phyloP scores from a whole-genome alignment of 345 rosid genomes.

The Citrus hindsii region DNA sequence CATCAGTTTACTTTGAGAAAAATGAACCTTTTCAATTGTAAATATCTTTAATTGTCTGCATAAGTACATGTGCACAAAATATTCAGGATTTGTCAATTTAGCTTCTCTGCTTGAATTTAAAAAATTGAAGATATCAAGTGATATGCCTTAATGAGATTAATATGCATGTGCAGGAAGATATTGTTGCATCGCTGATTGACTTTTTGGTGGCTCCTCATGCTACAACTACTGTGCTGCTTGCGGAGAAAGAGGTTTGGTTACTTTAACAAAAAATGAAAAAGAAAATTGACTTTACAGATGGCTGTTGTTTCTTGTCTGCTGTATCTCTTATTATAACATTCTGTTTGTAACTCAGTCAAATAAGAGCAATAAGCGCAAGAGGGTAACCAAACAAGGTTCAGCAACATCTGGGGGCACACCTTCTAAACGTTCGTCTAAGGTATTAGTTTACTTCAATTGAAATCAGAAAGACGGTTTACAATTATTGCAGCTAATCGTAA shows the following conservation, averaged over 20 bases:
- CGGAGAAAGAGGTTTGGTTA: constrained; percentile 51
- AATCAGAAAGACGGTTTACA: background rate
- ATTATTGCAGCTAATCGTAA: background rate
- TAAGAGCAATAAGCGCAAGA: constrained; percentile 69
- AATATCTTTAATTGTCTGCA: background rate
- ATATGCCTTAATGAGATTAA: constrained; percentile 5
- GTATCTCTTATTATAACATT: background rate
- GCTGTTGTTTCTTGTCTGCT: background rate
- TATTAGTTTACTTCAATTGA: constrained; percentile 21
- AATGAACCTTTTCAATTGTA: background rate
- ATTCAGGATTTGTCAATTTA: background rate
- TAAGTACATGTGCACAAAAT: background rate
- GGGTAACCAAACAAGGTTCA: constrained; percentile 46
- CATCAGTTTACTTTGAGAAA: background rate
- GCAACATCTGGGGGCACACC: constrained; percentile 43
- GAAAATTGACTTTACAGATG: background rate
- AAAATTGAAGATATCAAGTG: background rate
- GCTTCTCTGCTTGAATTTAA: background rate
- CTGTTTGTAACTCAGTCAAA: constrained; percentile 41
- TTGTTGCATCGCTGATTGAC: constrained; percentile 59
- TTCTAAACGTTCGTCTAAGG: constrained; percentile 63
- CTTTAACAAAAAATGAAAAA: background rate
- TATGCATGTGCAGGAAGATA: constrained; percentile 67
- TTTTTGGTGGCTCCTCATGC: constrained; percentile 84
- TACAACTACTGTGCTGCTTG: constrained; percentile 51